Conservation (phyloP, 495 filamentous ascomycete species). For the Astrothelium macrocarpum region DNA sequence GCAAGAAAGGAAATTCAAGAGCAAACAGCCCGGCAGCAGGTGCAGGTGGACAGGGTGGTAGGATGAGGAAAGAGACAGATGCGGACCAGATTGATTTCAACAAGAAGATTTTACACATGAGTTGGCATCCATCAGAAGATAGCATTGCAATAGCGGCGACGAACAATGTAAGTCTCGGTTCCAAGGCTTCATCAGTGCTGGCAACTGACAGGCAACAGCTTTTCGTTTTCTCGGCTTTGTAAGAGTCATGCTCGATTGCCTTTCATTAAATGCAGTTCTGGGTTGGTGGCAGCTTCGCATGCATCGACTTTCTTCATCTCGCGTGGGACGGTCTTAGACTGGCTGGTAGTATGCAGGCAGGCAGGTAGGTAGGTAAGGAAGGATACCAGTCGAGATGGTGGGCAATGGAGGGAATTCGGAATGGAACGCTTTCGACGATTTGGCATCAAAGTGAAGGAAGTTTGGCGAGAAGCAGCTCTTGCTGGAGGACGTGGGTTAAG, state of each 20-base stretch:
- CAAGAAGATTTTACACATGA: conserved; percentile 99
- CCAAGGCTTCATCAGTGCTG: conserved; percentile 20
- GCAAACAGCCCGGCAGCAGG: conserved; percentile 82
- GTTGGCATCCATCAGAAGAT: conserved; percentile 99
- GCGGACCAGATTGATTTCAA: conserved; percentile 99
- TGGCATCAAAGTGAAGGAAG: not conserved
- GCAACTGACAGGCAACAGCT: conserved; percentile 47
- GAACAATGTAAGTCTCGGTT: conserved; percentile 73
- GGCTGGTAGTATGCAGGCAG: too few species aligned
- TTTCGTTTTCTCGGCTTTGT: conserved; percentile 98
- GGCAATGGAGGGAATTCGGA: too few species aligned
- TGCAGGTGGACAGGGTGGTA: conserved; percentile 64
- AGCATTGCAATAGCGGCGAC: conserved; percentile 99
- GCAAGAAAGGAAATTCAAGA: conserved; percentile 70
- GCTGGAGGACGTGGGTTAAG: not conserved
- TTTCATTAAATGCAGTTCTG: too few species aligned
- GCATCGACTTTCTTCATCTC: conserved; percentile 3
- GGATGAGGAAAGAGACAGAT: conserved; percentile 98
- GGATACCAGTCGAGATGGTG: not conserved
- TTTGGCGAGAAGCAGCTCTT: not conserved
- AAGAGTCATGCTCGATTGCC: conserved; percentile 24
- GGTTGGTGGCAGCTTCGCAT: conserved; percentile 6
- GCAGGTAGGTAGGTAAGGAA: not conserved
- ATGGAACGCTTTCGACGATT: too few species aligned
- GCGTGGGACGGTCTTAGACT: too few species aligned